Evolutionary conservation across 176 grass and related monocot species (phyloP), one percentile per base, ranked within the genome.

Genomic region (Aegilops speltoides): DNA sequence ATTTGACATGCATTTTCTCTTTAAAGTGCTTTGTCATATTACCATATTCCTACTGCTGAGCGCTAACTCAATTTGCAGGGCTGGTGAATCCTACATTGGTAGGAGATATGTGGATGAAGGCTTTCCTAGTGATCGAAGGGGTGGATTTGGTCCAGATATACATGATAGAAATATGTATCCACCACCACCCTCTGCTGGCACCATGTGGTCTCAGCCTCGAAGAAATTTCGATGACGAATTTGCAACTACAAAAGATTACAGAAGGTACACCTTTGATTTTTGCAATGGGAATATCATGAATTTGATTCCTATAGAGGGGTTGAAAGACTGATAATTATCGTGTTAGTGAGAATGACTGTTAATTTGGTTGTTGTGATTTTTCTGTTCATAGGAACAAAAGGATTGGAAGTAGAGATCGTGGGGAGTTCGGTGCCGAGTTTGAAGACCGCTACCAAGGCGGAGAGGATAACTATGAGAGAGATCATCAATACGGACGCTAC

Each of bases 341-440:
- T 90, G 81, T 71, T 90, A 69, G 59, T 82, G 92, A 90, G 62
- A 81, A 74, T 65, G 87, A 96, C 76, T 79, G 91, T 91, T 89
- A 94, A 82, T 85, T 89, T 81, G 89, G 82, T 89, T 88, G 89
- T 64, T 73, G 28, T 91, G 87, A 94, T 91, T 89, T 96, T 91
- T 84, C 54, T 90, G 82, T 96, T 96, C 87, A 94, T 91, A 92
- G 87, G 87, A 84, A 91, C 89, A 93, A 83, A 81, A 93, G 92
- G 82, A 94, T 91, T 73, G 90, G 90, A 43, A 87, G 83, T 85
- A 93, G 94, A 91, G 92, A 99, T 60, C 88, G 76, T 59, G 85
- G 17, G 3, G 89, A 90, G 37, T 80, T 92, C n/a, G 54, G 76
- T 81, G 82, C 80, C 87, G 90, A 94, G 34, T 92, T 90, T 72